Evolutionary conservation across 2,329 filamentous ascomycete species (phyloP).

Genomic region (Penicillium sp.): DNA sequence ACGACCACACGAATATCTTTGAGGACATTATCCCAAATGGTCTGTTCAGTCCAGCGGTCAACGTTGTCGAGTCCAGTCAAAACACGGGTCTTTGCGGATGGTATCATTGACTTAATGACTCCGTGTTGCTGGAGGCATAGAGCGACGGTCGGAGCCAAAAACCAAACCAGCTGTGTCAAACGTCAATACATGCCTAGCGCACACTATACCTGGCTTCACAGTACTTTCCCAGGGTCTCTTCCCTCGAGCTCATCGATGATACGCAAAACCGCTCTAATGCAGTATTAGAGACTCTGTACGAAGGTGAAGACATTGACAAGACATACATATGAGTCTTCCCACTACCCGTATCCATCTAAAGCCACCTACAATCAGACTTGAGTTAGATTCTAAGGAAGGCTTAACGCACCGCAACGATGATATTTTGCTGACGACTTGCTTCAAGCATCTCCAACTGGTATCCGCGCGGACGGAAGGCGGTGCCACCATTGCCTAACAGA

Average conservation of each 20-base stretch:
- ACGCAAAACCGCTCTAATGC: conserved; percentile 61
- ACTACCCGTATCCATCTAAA: conserved; percentile 74
- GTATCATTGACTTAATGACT: conserved; percentile 60
- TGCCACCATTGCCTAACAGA: conserved; percentile 1
- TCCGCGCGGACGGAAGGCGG: conserved; percentile 44
- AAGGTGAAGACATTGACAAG: background rate
- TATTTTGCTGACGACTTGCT: conserved; percentile 65
- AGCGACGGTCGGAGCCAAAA: conserved; percentile 67
- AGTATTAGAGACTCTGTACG: background rate
- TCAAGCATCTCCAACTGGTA: conserved; percentile 78
- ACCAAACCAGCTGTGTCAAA: conserved; percentile 58
- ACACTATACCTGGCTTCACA: background rate
- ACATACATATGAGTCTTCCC: conserved; percentile 72
- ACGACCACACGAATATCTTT: conserved; percentile 67
- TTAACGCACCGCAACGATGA: conserved; percentile 64
- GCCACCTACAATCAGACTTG: background rate
- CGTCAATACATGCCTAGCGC: no score
- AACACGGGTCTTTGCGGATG: conserved; percentile 56
- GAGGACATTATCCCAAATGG: conserved; percentile 66
- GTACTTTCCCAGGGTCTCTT: conserved; percentile 54
- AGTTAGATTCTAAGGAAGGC: background rate
- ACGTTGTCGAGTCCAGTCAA: conserved; percentile 68
- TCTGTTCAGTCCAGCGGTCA: conserved; percentile 68
- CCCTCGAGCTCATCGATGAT: conserved; percentile 64
- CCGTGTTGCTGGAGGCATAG: conserved; percentile 65